A percentile compares a stretch with the other conserved stretches of the same genome.
Conservation (phyloP, 1,284 basidiomycete species). For the Boletus hoseneyae region DNA sequence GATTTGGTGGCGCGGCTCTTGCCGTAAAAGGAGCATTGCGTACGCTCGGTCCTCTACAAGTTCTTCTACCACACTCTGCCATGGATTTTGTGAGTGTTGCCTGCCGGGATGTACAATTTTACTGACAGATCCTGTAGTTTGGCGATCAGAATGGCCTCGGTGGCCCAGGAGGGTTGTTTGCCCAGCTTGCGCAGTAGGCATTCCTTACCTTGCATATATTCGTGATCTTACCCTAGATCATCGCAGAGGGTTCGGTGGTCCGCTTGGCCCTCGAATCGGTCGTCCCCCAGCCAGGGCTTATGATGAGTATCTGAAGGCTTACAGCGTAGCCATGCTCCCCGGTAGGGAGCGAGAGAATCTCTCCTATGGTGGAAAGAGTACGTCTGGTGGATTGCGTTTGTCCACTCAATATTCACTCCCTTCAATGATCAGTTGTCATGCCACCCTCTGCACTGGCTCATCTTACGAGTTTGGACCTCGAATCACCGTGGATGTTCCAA, state of each 20-base stretch:
- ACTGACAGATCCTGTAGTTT: slow-evolving; percentile 39
- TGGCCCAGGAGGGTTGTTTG: slow-evolving; percentile 48
- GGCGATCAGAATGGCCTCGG: slow-evolving; percentile 52
- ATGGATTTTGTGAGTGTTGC: slow-evolving; percentile 62
- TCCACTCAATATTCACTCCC: slow-evolving; percentile 3
- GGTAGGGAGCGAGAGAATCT: slow-evolving; percentile 81
- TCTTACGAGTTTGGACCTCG: slow-evolving; percentile 86
- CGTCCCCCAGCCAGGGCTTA: slow-evolving; percentile 62
- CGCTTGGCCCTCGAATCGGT: slow-evolving; percentile 44
- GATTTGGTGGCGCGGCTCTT: slow-evolving; percentile 31
- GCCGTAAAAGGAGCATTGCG: slow-evolving; percentile 30
- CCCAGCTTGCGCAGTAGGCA: slow-evolving; percentile 57
- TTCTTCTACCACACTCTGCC: slow-evolving; percentile 20
- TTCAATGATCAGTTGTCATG: slow-evolving; percentile 79
- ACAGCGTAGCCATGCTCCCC: slow-evolving; percentile 83
- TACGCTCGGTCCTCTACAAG: slow-evolving; percentile 17
- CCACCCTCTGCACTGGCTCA: slow-evolving; percentile 92
- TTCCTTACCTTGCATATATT: background rate
- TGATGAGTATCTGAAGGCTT: slow-evolving; percentile 82
- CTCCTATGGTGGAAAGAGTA: slow-evolving; percentile 97
- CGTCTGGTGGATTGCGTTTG: slow-evolving; percentile 37
- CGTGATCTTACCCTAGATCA: slow-evolving; percentile 13
- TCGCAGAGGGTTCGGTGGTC: slow-evolving; percentile 51
- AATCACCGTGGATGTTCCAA: slow-evolving; percentile 95
- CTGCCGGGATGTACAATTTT: background rate